These are phyloP conservation scores for Zea mays DNA, from an alignment of 176 grass and related monocot species.

Conservation along the genomic window DNA sequence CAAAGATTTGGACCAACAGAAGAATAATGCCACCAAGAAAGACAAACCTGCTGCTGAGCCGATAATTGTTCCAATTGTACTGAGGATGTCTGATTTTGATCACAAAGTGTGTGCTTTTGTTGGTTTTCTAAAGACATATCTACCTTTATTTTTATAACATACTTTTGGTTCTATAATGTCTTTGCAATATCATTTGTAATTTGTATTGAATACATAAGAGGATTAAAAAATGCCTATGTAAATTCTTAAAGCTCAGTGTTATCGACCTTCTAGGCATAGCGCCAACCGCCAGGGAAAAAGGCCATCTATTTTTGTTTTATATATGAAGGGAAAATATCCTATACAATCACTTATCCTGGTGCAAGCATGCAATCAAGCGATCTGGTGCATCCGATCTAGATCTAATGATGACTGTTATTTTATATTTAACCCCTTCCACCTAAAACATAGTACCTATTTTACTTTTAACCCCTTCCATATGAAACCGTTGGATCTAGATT, in stretches of 20 bases:
- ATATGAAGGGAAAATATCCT: no score
- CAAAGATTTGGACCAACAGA: slow-evolving; percentile 58
- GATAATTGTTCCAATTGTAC: slow-evolving; percentile 83
- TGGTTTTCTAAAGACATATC: slow-evolving; percentile 24
- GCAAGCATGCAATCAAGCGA: no score
- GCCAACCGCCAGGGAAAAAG: background rate
- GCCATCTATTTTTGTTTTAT: slow-evolving; percentile 5
- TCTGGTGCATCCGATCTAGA: no score
- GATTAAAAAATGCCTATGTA: background rate
- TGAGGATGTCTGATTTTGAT: slow-evolving; percentile 99
- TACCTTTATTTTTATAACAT: slow-evolving; percentile 1
- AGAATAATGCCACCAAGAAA: slow-evolving; percentile 45
- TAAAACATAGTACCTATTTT: no score
- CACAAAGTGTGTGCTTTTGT: slow-evolving; percentile 67
- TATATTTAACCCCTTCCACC: no score
- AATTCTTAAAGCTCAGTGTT: slow-evolving; percentile 3
- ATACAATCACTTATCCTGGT: no score
- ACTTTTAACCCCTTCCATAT: no score
- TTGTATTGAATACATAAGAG: background rate
- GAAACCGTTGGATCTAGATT: no score
- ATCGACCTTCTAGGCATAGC: background rate
- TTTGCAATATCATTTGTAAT: slow-evolving; percentile 1
- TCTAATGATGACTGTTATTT: no score
- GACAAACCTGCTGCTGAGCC: slow-evolving; percentile 73
- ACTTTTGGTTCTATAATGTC: background rate